These are phyloP conservation scores for Phyllosticta citrichinensis DNA, from an alignment of 2,329 filamentous ascomycete genomes.

Conservation along the genomic window DNA sequence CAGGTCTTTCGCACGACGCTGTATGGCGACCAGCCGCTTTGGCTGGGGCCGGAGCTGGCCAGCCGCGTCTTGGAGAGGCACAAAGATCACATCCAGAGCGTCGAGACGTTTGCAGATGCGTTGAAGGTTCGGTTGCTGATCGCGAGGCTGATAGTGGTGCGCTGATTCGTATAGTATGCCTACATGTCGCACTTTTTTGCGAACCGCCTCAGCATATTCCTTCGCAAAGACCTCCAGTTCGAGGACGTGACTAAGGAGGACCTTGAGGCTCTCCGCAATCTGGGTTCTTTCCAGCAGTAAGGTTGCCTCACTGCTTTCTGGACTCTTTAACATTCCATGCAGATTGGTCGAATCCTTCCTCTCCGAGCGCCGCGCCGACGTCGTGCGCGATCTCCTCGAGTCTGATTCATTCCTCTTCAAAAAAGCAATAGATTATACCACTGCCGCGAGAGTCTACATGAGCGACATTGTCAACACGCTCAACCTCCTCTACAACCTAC, in stretches of 20 bases:
- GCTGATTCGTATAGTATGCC: conserved; percentile 49
- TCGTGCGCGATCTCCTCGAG: conserved; percentile 47
- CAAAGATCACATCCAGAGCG: conserved; percentile 65
- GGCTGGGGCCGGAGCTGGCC: conserved; percentile 55
- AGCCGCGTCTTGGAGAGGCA: conserved; percentile 60
- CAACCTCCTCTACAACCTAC: conserved; percentile 26
- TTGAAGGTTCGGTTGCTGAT: conserved; percentile 46
- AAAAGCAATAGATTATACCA: conserved; percentile 28
- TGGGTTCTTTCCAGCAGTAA: conserved; percentile 54
- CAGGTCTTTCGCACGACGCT: conserved; percentile 59
- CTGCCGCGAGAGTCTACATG: conserved; percentile 30
- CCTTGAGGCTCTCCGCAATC: conserved; percentile 55
- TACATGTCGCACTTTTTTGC: conserved; percentile 84
- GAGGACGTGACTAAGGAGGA: conserved; percentile 48
- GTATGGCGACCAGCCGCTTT: conserved; percentile 46
- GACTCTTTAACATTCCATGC: conserved; percentile 10
- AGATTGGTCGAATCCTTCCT: conserved; percentile 31
- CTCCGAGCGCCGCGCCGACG: conserved; percentile 26
- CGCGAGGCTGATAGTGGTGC: not conserved
- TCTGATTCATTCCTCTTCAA: conserved; percentile 47
- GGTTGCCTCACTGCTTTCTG: not conserved
- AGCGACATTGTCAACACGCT: conserved; percentile 30
- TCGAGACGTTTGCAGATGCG: conserved; percentile 60
- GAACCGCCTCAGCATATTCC: conserved; percentile 60
- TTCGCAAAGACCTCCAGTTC: conserved; percentile 29